Conservation (phyloP, 2,329 filamentous ascomycete species). For the Xylariaceae sp. region DNA sequence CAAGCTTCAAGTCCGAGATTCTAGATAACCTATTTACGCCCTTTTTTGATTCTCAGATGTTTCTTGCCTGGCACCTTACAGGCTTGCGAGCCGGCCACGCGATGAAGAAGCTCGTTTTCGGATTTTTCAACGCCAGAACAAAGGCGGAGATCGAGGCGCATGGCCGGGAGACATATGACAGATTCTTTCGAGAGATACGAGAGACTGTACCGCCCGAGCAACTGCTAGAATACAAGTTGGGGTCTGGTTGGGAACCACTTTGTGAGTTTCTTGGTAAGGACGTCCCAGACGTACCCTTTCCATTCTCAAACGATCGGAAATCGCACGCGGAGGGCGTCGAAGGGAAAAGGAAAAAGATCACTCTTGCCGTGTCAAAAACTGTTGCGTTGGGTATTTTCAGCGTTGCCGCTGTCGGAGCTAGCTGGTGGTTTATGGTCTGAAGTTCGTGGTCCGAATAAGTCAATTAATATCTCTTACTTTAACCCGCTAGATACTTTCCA, state of each 20-base stretch:
- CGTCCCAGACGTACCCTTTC: slow-evolving; percentile 23
- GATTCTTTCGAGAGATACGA: slow-evolving; percentile 12
- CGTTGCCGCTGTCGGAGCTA: no score
- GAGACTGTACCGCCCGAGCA: slow-evolving; percentile 20
- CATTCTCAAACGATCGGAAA: slow-evolving; percentile 14
- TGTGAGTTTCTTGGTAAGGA: slow-evolving; percentile 26
- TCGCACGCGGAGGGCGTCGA: neutral
- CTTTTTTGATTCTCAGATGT: neutral
- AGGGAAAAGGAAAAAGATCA: neutral
- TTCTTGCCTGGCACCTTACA: slow-evolving; percentile 13
- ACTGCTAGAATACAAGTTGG: slow-evolving; percentile 24
- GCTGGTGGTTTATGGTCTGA: no score
- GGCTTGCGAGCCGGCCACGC: slow-evolving; percentile 16
- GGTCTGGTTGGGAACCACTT: slow-evolving; percentile 28
- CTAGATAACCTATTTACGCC: slow-evolving; percentile 9
- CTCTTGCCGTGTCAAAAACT: no score
- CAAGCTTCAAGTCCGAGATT: slow-evolving; percentile 19
- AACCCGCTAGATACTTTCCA: no score
- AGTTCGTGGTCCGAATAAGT: no score
- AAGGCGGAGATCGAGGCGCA: slow-evolving; percentile 13
- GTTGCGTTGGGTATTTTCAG: no score
- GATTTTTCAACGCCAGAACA: slow-evolving; percentile 20
- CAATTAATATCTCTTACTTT: no score
- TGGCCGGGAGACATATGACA: slow-evolving; percentile 18
- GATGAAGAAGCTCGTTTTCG: slow-evolving; percentile 22